Evolutionary conservation across 2,329 filamentous ascomycete genomes (phyloP).

Genomic region (Colletotrichum navitas): DNA sequence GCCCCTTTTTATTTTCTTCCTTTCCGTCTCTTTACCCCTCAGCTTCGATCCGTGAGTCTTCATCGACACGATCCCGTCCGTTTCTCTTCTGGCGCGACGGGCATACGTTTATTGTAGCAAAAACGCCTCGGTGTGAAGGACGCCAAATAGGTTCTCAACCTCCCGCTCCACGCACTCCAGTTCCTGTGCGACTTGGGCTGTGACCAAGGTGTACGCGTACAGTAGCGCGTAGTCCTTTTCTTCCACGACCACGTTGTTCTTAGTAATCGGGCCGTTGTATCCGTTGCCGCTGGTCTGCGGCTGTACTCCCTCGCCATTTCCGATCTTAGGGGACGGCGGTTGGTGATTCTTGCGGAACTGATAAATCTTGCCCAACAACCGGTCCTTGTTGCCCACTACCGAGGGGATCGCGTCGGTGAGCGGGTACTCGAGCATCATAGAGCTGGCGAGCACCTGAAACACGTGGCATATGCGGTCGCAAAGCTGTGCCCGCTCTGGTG

Average conservation of each 20-base stretch:
- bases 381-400: constrained; percentile 83
- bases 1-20: constrained; percentile 4
- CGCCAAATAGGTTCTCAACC: constrained; percentile 73
- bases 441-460: constrained; percentile 86
- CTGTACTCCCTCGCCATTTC: constrained; percentile 56
- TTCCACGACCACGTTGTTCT: constrained; percentile 60
- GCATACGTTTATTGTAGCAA: constrained; percentile 61
- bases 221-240: constrained; percentile 90
- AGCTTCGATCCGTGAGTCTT: not conserved
- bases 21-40: not conserved
- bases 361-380: constrained; percentile 88
- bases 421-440: constrained; percentile 94
- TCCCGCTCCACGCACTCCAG: constrained; percentile 70
- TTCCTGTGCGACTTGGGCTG: constrained; percentile 75
- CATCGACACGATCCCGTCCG: not conserved
- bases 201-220: constrained; percentile 87
- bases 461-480: constrained; percentile 94
- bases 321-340: constrained; percentile 51
- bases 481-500: constrained; percentile 81
- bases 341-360: constrained; percentile 81
- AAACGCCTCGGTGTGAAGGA: constrained; percentile 70
- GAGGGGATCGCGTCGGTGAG: constrained; percentile 90
- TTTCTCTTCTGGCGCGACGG: not conserved
- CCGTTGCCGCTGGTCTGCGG: constrained; percentile 31
- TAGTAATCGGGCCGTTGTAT: constrained; percentile 39